phyloP scores from a whole-genome alignment of 768 basidiomycete genomes.

The Hebeloma cylindrosporum region DNA sequence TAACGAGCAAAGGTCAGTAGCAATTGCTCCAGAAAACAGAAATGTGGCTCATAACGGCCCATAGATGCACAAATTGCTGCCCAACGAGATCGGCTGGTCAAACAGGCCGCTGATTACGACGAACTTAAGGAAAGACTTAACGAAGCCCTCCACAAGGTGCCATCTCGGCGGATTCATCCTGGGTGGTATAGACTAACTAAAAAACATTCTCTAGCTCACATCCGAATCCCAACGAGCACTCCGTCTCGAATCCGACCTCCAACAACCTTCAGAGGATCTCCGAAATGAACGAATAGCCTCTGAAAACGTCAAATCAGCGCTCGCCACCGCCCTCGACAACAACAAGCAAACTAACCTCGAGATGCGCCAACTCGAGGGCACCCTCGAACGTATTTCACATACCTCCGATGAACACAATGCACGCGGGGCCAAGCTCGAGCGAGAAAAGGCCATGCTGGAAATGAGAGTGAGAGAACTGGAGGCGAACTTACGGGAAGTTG shows the following conservation, averaged over 20 bases:
- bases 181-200: background rate
- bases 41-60: constrained; percentile 14
- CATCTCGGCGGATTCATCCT: background rate
- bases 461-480: constrained; percentile 61
- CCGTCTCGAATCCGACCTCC: constrained; percentile 51
- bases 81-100: constrained; percentile 43
- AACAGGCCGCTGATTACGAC: constrained; percentile 41
- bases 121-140: constrained; percentile 43
- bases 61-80: constrained; percentile 50
- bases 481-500: constrained; percentile 36
- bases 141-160: constrained; percentile 49
- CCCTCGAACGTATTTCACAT: constrained; percentile 53
- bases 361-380: constrained; percentile 54
- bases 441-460: constrained; percentile 59
- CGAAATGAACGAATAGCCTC: constrained; percentile 51
- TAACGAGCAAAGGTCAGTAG: constrained; percentile 48
- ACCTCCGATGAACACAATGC: constrained; percentile 47
- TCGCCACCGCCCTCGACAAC: constrained; percentile 48
- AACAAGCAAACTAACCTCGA: constrained; percentile 51
- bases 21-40: background rate
- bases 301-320: constrained; percentile 52
- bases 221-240: constrained; percentile 56
- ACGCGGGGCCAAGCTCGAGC: constrained; percentile 47
- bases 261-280: constrained; percentile 53
- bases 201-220: constrained; percentile 43